A percentile compares a stretch with the other conserved stretches of the same genome.
phyloP scores from a whole-genome alignment of 352 stramenopile species.

The Pythium periplocum region DNA sequence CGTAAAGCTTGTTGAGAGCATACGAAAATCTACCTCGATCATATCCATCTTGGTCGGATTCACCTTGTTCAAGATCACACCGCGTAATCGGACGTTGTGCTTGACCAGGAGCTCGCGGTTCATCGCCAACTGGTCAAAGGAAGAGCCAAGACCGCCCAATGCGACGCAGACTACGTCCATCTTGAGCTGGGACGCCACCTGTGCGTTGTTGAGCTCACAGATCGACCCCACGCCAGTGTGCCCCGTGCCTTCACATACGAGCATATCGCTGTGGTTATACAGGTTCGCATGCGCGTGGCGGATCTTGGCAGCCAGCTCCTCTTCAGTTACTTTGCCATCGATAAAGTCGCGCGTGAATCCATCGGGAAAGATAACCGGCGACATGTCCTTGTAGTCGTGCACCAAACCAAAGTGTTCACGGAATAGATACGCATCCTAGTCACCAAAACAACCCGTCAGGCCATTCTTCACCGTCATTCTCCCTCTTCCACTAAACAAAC shows the following conservation, averaged over 20 bases:
- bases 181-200: constrained; percentile 77
- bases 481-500: neutral
- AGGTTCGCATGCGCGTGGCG: constrained; percentile 75
- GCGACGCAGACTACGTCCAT: constrained; percentile 82
- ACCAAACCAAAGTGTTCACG: constrained; percentile 96
- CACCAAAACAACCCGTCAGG: neutral
- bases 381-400: constrained; percentile 97
- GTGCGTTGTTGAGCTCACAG: constrained; percentile 88
- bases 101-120: constrained; percentile 80
- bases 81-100: constrained; percentile 67
- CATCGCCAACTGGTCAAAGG: constrained; percentile 83
- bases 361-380: constrained; percentile 94
- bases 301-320: constrained; percentile 80
- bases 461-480: too few species aligned
- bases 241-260: constrained; percentile 94
- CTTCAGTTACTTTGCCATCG: constrained; percentile 91
- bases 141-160: constrained; percentile 72
- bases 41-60: constrained; percentile 88
- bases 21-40: constrained; percentile 55
- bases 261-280: constrained; percentile 83
- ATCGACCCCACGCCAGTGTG: constrained; percentile 90
- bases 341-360: constrained; percentile 97
- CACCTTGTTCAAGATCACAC: constrained; percentile 87
- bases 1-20: too few species aligned
- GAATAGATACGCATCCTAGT: constrained; percentile 91